Conservation (phyloP, 2,329 filamentous ascomycete species). For the Tolypocladium album region DNA sequence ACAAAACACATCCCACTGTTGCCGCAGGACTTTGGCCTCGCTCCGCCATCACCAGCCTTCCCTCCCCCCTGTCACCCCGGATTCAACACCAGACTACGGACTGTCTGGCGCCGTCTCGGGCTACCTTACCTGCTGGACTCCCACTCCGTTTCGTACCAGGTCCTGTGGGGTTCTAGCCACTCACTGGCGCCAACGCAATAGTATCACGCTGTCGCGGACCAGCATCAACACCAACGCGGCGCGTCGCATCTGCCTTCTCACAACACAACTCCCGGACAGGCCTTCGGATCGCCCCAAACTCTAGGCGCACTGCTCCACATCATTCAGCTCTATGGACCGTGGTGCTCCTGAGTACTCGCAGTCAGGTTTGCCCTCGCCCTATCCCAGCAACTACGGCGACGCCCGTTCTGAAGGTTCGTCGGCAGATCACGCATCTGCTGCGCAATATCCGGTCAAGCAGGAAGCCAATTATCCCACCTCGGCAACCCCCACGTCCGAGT, state of each 20-base stretch:
- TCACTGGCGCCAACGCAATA: constrained; percentile 22
- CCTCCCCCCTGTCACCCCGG: constrained; percentile 14
- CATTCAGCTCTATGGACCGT: constrained; percentile 42
- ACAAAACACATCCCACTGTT: constrained; percentile 16
- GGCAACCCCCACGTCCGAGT: constrained; percentile 81
- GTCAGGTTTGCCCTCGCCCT: constrained; percentile 75
- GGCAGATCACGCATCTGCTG: constrained; percentile 90
- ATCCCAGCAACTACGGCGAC: constrained; percentile 54
- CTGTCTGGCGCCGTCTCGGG: constrained; percentile 18
- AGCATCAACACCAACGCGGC: constrained; percentile 4
- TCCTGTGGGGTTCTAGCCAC: constrained; percentile 21
- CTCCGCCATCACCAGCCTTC: constrained; percentile 10
- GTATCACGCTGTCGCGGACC: constrained; percentile 19
- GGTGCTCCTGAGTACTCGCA: constrained; percentile 68
- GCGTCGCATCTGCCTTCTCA: background rate
- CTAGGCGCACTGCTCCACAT: constrained; percentile 5
- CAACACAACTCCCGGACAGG: constrained; percentile 6
- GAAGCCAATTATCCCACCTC: constrained; percentile 71
- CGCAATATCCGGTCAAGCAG: constrained; percentile 74
- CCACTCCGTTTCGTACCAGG: constrained; percentile 13
- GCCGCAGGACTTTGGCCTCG: constrained; percentile 14
- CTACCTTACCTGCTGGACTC: constrained; percentile 17
- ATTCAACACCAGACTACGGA: constrained; percentile 13
- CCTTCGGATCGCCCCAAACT: background rate
- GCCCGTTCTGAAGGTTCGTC: constrained; percentile 73